Evolutionary conservation across 2,329 filamentous ascomycete species (phyloP), one percentile per base, ranked within the genome.

Genomic region (Monilinia vaccinii-corymbosi): DNA sequence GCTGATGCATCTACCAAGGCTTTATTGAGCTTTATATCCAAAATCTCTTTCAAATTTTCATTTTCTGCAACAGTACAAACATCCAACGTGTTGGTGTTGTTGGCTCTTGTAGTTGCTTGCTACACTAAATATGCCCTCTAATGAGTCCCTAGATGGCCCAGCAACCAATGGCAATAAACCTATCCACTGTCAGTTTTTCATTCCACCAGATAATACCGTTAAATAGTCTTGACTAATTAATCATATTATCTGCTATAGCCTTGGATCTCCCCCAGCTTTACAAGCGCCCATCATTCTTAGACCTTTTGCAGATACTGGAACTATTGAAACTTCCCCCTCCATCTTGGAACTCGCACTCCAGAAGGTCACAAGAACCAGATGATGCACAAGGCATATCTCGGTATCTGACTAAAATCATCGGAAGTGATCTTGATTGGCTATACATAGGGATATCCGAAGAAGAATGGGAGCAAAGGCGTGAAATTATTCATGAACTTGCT

Each of bases 221-320:
- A 16, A 13, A 23, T 34, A 11, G 16, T 9, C 23, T 36, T 36
- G 18, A 28, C 21, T 34, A 13, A 5, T 46, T 31, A 36, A 40
- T 59, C 14, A 59, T 4, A 21, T 21, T 9, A 34, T 9, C 10
- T 48, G 40, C 40, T 5, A 61, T 69, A 86, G 84, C 85, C 61
- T 76, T 87, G 61, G 88, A 93, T 70, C 82, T 96, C 31, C 90
- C 91, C n/a, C 89, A 91, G 69, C 79, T 93, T 63, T 90, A 91
- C 80, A 82, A 87, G 68, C 87, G 83, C 69, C 92, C 92, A 8
- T 77, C 84, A 23, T 85, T 83, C 61, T 75, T 77, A 36, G 78
- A 80, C 5, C 79, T 97, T 49, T 74, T 90, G 53, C 74, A 78
- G 31, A 82, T 83, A 31, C 81, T 97, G n/a, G 75, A 81, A 38